Conservation (phyloP, 805 yeast species). For the Priceomyces melissophilus region DNA sequence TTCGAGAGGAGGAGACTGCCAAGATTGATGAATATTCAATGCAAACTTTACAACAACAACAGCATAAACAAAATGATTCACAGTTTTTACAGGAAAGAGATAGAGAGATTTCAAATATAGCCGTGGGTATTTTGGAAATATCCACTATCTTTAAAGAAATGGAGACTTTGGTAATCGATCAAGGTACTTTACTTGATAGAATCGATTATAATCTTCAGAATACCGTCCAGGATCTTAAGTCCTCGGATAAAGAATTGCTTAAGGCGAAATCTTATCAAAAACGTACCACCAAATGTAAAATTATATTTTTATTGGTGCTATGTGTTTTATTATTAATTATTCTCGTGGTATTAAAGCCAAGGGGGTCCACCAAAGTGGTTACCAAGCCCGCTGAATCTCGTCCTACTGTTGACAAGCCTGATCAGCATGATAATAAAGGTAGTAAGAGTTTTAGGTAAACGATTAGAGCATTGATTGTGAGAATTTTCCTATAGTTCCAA, state of each 20-base stretch:
- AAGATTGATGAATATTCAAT: constrained; percentile 39
- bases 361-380: constrained; percentile 15
- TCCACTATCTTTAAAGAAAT: constrained; percentile 90
- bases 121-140: constrained; percentile 91
- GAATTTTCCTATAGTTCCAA: too few species aligned
- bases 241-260: constrained; percentile 72
- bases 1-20: constrained; percentile 23
- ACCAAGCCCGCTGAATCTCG: constrained; percentile 30
- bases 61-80: constrained; percentile 20
- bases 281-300: constrained; percentile 85
- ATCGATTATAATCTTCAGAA: constrained; percentile 88
- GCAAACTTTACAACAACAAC: constrained; percentile 26
- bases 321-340: constrained; percentile 69
- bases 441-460: too few species aligned
- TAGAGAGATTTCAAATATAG: constrained; percentile 82
- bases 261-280: constrained; percentile 81
- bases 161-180: constrained; percentile 89
- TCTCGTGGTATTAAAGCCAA: constrained; percentile 63
- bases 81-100: constrained; percentile 66
- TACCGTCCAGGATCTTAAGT: constrained; percentile 71
- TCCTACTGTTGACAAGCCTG: constrained; percentile 1
- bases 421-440: neutral
- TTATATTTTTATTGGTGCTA: constrained; percentile 69
- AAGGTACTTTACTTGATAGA: constrained; percentile 89
- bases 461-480: too few species aligned